A percentile compares a stretch with the other conserved stretches of the same genome.
Conservation (phyloP, 805 yeast species). For the Wickerhamomyces subpelliculosus region DNA sequence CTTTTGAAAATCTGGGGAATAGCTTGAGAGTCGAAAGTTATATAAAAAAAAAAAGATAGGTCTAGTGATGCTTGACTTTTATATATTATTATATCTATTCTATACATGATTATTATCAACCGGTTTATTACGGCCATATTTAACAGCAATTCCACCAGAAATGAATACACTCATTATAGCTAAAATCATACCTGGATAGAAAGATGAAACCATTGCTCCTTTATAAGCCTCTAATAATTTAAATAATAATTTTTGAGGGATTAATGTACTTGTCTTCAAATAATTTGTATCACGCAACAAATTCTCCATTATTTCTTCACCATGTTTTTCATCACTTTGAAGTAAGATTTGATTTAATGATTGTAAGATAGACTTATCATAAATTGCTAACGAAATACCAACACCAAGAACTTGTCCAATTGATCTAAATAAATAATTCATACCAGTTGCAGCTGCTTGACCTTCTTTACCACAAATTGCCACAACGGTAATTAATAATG, state of each 20-base stretch:
- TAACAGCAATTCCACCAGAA: background rate
- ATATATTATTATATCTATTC: background rate
- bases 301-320: background rate
- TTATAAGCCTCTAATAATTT: conserved; percentile 1
- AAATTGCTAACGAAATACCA: conserved; percentile 26
- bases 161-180: background rate
- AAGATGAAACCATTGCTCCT: background rate
- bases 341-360: no score
- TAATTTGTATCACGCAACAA: background rate
- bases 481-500: conserved; percentile 29
- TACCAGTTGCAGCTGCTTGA: conserved; percentile 36
- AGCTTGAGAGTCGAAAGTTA: no score
- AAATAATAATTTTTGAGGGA: background rate
- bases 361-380: no score
- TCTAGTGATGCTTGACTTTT: no score
- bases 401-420: conserved; percentile 34
- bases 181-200: background rate
- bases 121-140: background rate
- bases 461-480: conserved; percentile 31
- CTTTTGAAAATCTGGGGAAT: no score
- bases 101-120: background rate
- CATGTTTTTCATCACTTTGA: background rate
- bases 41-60: no score
- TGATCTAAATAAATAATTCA: conserved; percentile 35
- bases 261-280: background rate